phyloP scores from a whole-genome alignment of 768 basidiomycete genomes.

The Fomitopsis serialis region DNA sequence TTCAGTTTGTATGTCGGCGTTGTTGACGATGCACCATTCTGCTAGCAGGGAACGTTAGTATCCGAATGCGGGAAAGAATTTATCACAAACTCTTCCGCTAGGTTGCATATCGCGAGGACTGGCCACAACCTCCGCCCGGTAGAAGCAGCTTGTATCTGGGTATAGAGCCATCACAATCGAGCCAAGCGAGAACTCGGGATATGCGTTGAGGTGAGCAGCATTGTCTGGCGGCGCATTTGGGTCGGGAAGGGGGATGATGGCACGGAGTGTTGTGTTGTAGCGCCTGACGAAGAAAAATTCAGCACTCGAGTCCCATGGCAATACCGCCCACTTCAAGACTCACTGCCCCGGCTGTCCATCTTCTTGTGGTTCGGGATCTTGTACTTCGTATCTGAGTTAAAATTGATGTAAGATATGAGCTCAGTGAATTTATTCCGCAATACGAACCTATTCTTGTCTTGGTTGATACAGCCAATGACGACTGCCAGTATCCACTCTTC shows the following conservation, averaged over 20 bases:
- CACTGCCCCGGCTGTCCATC: constrained; percentile 65
- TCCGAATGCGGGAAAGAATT: constrained; percentile 21
- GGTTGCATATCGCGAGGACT: constrained; percentile 45
- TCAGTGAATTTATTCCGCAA: neutral
- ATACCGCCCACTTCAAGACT: constrained; percentile 9
- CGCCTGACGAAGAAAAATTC: constrained; percentile 30
- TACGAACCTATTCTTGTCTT: constrained; percentile 65
- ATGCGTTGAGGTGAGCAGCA: constrained; percentile 61
- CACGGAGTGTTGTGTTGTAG: constrained; percentile 64
- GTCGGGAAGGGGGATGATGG: constrained; percentile 80
- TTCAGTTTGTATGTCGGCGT: constrained; percentile 66
- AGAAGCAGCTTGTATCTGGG: constrained; percentile 89
- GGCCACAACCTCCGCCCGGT: constrained; percentile 79
- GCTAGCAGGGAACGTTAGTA: neutral
- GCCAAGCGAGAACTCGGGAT: constrained; percentile 66
- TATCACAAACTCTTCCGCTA: constrained; percentile 30
- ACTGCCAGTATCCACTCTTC: constrained; percentile 78
- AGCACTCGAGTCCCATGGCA: no score
- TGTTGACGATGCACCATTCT: constrained; percentile 14
- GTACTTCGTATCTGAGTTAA: constrained; percentile 68
- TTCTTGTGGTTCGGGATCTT: constrained; percentile 80
- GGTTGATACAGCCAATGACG: constrained; percentile 62
- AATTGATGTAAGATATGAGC: neutral
- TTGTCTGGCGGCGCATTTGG: constrained; percentile 50
- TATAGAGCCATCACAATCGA: constrained; percentile 84